Evolutionary conservation across 1,139 yeast genomes (phyloP), one percentile per base, ranked within the genome.

Genomic region (Yamadazyma diddensiae): DNA sequence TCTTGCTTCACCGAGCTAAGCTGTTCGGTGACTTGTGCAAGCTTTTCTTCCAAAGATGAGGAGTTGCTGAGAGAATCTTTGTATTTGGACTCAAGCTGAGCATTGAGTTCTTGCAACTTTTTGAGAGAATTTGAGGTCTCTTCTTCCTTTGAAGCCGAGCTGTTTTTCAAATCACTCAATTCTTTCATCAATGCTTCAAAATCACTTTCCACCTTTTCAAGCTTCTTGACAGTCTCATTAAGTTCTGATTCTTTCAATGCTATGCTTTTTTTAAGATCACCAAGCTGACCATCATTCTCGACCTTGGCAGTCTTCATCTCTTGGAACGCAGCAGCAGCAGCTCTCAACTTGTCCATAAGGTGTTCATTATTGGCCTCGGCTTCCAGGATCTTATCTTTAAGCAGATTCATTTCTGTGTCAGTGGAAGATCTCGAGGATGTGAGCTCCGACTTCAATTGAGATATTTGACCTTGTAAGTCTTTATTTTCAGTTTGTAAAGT

Each of bases 311-410:
- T 36, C 37, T 63, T 70, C 36, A 72, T 36, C 9, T 57, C 69
- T 45, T 65, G 74, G 33, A 67, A 61, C 1, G 70, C 63, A 8
- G 55, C 52, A 1, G 76, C 74, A 6, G 77, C 77, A 5, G 73
- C 52, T 30, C 73, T 54, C 28, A 73, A 55, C 38, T 70, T 72
- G 17, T 57, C 65, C 66, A 72, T 60, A 21, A 57, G 54, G 46
- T 51, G 70, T 29, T 47, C 59, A 43, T 54, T 69, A 13, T 51
- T 53, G 4, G 55, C 70, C 30, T 65, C 65, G 4, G 57, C 41
- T 8, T 67, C 70, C n/a, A 31, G 24, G 4, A 54, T 30, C 27
- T 50, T 53, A 10, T 52, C 48, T 41, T 50, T 23, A 11, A 60
- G 31, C 15, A 53, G 58, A 9, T 41, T 53, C 7, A 54, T 23